Evolutionary conservation across 345 rosid species (phyloP), one percentile per base, ranked within the genome.

Genomic region (Eutrema heterophyllum): DNA sequence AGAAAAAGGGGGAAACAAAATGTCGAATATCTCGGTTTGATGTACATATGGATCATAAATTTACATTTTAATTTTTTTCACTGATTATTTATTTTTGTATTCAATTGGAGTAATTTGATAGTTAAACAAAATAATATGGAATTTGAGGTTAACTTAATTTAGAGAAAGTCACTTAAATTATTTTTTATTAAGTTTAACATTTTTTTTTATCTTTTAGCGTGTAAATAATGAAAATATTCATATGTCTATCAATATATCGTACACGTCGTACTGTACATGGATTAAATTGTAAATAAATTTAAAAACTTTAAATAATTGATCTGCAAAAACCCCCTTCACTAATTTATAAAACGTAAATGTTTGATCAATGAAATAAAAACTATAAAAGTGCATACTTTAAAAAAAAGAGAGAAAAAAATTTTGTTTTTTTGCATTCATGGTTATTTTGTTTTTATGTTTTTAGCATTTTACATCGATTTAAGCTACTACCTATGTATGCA

Each of bases 41-140:
- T 76, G 80, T 76, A 70, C 51, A 76, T 76, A 76, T 70, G 59
- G 75, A 54, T 70, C 71, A 76, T 68, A 52, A 69, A 76, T 44
- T 75, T 69, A 63, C 74, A 69, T 62, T 60, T 73, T 24, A 29
- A 7, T 38, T 55, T 27, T 68, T 61, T 51, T 27, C 62, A 64
- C 70, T 55, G 65, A 76, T 43, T 60, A 6, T 43, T 52, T 63
- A n/a, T 53, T 76, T 33, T 53, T 76, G 70, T 76, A 55, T 26
- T 74, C 54, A 21, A 46, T 59, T 59, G 60, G 61, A 67, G 45
- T 40, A 14, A 38, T 49, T 46, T 39, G 45, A 9, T 68, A 43
- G 39, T 45, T 55, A 24, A 36, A 3, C 7, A 58, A 24, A 29
- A 4, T 1, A 10, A 10, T 16, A 53, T 21, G 13, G 24, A 51